Base-by-base conservation (phyloP, 2,329 filamentous ascomycete genomes). In the Hypoxylon sp. region DNA sequence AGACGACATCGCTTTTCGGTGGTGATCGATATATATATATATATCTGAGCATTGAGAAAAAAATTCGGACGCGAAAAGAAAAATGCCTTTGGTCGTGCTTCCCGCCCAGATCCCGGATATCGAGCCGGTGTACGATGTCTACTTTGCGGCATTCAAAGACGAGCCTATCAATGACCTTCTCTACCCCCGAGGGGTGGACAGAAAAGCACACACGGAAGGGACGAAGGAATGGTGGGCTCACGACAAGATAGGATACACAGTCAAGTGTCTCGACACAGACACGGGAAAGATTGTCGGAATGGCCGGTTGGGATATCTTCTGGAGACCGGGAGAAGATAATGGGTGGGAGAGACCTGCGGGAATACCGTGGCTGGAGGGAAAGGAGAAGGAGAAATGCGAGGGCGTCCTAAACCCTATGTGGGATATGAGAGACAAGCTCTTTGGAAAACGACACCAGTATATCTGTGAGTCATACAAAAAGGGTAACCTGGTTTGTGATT, bases 221-320 rank as follows among this genome's bases (percentile, higher is more conserved):
- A 50, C 26, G 15, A 53, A 19, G 20, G 44, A 51, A 25, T 57
- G 54, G 54, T 53, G 54, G 54, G 26, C 25, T 12, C 49, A 53
- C 19, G 54, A 57, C 23, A 57, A 5, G 21, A 50, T 26, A 31
- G 32, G 41, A 5, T 62, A 65, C 32, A 59, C 55, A 12, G 37
- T 63, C 38, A 67, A 67, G 23, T 64, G 63, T 20, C 52, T 65
- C 4, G 59, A 65, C 25, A 52, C 61, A 1, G 55, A 57, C 34
- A 63, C 51, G 8, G 62, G 63, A n/a, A 29, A 52, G 4, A 59
- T 65, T 15, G 51, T 66, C 13, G 63, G 63, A 7, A 65, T 64
- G 61, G 63, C 63, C 5, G 53, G 37, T 15, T 67, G 58, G 53
- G 64, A 65, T 23, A 54, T 67, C n/a, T 64, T 60, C 40, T 65